phyloP scores from a whole-genome alignment of 2,329 filamentous ascomycete genomes.

The Aspergillus nomiae region DNA sequence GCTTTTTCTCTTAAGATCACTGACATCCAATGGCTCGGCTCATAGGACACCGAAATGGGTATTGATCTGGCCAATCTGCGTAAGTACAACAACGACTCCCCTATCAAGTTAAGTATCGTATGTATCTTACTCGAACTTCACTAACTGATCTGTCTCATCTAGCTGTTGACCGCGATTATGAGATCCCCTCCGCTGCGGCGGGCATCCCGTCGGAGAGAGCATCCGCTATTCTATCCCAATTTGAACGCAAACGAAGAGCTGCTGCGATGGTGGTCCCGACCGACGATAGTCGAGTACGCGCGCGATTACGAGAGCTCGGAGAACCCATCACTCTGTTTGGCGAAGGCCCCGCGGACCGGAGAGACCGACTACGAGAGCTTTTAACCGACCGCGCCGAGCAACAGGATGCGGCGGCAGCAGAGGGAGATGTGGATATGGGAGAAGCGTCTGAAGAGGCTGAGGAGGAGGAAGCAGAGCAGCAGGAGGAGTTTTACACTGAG shows the following conservation, averaged over 20 bases:
- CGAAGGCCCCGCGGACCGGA: conserved; percentile 79
- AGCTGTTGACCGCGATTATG: conserved; percentile 82
- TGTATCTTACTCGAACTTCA: not conserved
- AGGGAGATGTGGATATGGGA: conserved; percentile 54
- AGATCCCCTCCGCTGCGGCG: conserved; percentile 65
- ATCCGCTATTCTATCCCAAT: conserved; percentile 81
- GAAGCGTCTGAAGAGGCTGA: conserved; percentile 49
- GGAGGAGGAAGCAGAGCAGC: conserved; percentile 69
- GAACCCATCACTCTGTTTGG: conserved; percentile 94
- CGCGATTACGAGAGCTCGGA: conserved; percentile 79
- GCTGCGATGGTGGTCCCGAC: conserved; percentile 91
- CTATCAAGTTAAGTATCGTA: not conserved
- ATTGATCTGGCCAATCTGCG: conserved; percentile 66
- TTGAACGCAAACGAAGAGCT: conserved; percentile 86
- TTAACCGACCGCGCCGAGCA: conserved; percentile 73
- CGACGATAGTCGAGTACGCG: conserved; percentile 83
- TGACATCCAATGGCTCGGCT: conserved; percentile 21
- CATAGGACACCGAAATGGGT: conserved; percentile 57
- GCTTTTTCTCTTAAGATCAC: conserved; percentile 12
- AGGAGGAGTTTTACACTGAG: conserved; percentile 94
- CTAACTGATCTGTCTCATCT: not conserved
- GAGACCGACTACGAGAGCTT: conserved; percentile 82
- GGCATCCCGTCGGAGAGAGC: conserved; percentile 79
- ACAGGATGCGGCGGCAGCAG: conserved; percentile 50
- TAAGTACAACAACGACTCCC: conserved; percentile 44